phyloP scores from a whole-genome alignment of 352 stramenopile species.

The Globisporangium emineosum region DNA sequence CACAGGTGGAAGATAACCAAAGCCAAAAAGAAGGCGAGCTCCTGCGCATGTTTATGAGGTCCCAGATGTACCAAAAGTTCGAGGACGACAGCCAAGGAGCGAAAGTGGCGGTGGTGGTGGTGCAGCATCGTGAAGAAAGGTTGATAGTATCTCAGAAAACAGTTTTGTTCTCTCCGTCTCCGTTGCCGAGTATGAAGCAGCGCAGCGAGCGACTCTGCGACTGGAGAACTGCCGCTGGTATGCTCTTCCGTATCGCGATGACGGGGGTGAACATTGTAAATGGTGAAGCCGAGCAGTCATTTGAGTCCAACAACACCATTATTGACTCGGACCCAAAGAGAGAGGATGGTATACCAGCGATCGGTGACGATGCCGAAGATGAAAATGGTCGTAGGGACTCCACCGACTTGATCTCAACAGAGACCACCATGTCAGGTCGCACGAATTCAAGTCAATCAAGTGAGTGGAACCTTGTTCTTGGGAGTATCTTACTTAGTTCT shows the following conservation, averaged over 20 bases:
- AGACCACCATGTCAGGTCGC: neutral
- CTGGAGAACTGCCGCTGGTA: slow-evolving; percentile 26
- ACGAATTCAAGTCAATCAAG: slow-evolving; percentile 13
- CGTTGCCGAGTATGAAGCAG: neutral
- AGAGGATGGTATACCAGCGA: neutral
- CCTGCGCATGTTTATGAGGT: slow-evolving; percentile 29
- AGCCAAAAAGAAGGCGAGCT: slow-evolving; percentile 21
- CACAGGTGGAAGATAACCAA: neutral
- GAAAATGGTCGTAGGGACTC: neutral
- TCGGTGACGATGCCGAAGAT: neutral
- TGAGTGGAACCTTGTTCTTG: slow-evolving; percentile 3
- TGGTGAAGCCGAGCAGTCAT: neutral
- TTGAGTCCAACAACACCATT: neutral
- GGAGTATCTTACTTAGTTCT: too few relatives aligned
- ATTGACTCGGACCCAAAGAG: neutral
- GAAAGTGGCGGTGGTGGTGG: neutral
- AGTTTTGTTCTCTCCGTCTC: neutral
- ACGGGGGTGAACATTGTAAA: slow-evolving; percentile 22
- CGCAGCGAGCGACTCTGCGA: slow-evolving; percentile 4
- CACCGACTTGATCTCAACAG: neutral
- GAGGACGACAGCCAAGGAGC: slow-evolving; percentile 29
- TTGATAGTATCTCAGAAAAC: neutral
- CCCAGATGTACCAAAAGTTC: slow-evolving; percentile 60
- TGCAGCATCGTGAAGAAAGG: neutral
- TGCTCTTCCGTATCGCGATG: slow-evolving; percentile 41